Evolutionary conservation across 108 stramenopile genomes (phyloP), one percentile per base, ranked within the genome.

Genomic region (Nannochloropsis granulata): DNA sequence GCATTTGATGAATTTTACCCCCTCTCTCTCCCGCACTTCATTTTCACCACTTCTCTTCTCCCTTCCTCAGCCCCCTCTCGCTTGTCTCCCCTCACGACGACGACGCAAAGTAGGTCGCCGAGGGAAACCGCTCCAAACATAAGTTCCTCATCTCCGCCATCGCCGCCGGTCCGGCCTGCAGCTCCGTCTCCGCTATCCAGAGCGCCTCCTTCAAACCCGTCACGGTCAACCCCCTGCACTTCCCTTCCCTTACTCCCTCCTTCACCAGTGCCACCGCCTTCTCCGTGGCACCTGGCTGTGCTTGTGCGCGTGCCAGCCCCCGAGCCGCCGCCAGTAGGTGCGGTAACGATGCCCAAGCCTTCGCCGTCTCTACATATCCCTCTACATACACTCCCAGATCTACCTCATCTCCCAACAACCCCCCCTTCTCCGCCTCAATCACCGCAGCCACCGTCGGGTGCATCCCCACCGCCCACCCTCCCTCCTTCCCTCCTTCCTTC

Each of bases 211-310:
- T 56, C 78, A 84, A 84, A 21, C 25, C 81, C 42, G 11, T 10
- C 13, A 84, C 87, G 3, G 84, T 80, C 44, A 88, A 78, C 0
- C 87, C 87, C 78, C 88, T 79, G n/a, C 86, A 81, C n/a, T 13
- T 81, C 24, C 82, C 25, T 84, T 85, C 87, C 25, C 10, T 16
- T 11, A 71, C 24, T 84, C 24, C 80, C 12, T 16, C 84, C 11
- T 3, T 44, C 13, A 88, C 26, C 82, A 13, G 12, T 7, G 43
- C 87, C 45, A 86, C 85, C 82, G 83, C 43, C 12, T 34, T 85
- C 12, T 21, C 81, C 25, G 79, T 44, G 43, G 24, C 24, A 25
- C 21, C 85, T 14, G 46, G 46, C 46, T 24, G 24, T 1, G 23
- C 21, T 24, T 23, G 21, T 23, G 56, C 44, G 9, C 87, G 44